Base-by-base conservation (phyloP, 1,284 basidiomycete genomes). In the Ceratobasidium sp. region DNA sequence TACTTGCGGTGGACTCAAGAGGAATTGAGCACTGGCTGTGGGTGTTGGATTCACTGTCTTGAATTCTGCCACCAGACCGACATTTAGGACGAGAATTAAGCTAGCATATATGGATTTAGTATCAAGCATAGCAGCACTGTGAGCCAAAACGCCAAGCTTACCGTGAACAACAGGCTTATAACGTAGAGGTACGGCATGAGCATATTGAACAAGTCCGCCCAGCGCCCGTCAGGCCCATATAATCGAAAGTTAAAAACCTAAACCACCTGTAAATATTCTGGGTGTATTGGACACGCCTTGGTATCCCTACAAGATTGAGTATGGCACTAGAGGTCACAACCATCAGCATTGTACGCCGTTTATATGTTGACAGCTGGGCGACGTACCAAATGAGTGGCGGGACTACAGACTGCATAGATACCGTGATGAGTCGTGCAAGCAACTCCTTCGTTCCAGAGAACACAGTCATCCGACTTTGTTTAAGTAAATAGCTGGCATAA, bases 81-180 rank as follows among this genome's bases (percentile, higher is more conserved):
- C 27, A 27, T 27, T 39, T 29, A n/a, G 65, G 6, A 27, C 65
- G 65, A 43, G 65, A 68, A 27, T 68, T 68, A 34, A 68, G 29
- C 65, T 68, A 56, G 34, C 54, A 29, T 29, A n/a, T 22, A 37
- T n/a, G 37, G 37, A 56, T 22, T 22, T 41, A 29, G 29, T n/a
- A 39, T 48, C 13, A 64, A 46, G 16, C 46, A 4, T 41, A 13
- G 6, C 22, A 7, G 1, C 6, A 9, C 11, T 27, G 22, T 22
- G 48, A 27, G 22, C 39, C 34, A 9, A 56, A 13, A 14, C 16
- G 14, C 22, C 14, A 31, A 27, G 22, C 65, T 49, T 19, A 68
- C 65, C 31, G 65, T 68, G 22, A 68, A 68, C 65, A 68, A 54
- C n/a, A n/a, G n/a, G n/a, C n/a, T n/a, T n/a, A n/a, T n/a, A n/a